Evolutionary conservation across 306 rosid species (phyloP), one percentile per base, ranked within the genome.

Genomic region (Nissolia schottii): DNA sequence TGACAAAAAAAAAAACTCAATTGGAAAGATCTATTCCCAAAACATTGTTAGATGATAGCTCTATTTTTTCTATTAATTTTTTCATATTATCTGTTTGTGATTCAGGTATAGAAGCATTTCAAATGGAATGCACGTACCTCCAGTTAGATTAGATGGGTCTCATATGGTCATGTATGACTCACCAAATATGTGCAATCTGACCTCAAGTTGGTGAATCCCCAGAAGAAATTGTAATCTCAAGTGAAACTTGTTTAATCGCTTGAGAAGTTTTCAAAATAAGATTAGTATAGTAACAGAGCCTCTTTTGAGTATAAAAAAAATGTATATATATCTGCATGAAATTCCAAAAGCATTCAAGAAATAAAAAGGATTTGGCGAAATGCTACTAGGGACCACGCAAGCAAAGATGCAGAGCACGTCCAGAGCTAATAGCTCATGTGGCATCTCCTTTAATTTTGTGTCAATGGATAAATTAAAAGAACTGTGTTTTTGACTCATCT

Each of bases 151-250:
- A 29, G 81, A 69, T 69, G 81, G 64, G 7, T 77, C 69, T 77
- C 81, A 69, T 69, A 77, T 60, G 81, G 81, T 68, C 46, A 77
- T 69, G 81, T 77, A 77, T 38, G 76, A 68, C 11, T 71, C 45
- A 40, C 20, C 23, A 28, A 31, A 16, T 14, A 13, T 50, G 24
- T 7, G 18, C 28, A 50, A 50, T 18, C 28, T 37, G 75, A 53
- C 27, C 64, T 38, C 63, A 34, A n/a, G 24, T 54, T 54, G 53
- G 53, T 35, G 24, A 69, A 22, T 35, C 40, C 24, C 4, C 29
- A 53, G 25, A 41, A 31, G 58, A 41, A 51, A 37, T 37, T 70
- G 54, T 54, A 54, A 51, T 24, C 31, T 12, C 14, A 67, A 49
- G 18, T 50, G 35, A 16, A 40, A 70, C 61, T 67, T 22, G 43